Evolutionary conservation across 1,139 yeast genomes (phyloP).

Genomic region (Yamadazyma kanchanaburiensis): DNA sequence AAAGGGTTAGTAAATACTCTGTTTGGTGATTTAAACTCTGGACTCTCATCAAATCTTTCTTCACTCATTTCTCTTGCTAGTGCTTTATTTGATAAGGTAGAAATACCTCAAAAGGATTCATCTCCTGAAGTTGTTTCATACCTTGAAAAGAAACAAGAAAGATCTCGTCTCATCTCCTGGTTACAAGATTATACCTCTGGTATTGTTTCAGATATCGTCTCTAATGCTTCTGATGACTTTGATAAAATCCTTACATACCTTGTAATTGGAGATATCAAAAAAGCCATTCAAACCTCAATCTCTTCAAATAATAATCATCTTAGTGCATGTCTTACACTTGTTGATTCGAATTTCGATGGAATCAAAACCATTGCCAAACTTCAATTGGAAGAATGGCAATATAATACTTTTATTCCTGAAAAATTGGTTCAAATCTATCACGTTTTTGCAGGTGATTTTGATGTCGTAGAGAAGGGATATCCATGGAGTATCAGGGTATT

Average conservation of each 20-base stretch:
- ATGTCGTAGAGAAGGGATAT: conserved; percentile 38
- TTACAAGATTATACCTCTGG: conserved; percentile 21
- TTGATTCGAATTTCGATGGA: conserved; percentile 64
- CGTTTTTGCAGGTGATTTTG: conserved; percentile 56
- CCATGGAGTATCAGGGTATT: conserved; percentile 63
- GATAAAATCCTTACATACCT: conserved; percentile 53
- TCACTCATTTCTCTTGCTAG: conserved; percentile 12
- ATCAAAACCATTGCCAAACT: conserved; percentile 52
- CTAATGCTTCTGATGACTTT: conserved; percentile 24
- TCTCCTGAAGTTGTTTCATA: conserved; percentile 11
- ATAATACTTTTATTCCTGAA: conserved; percentile 46
- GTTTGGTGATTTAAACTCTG: conserved; percentile 6
- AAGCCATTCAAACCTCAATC: conserved; percentile 62
- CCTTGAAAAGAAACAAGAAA: conserved; percentile 26
- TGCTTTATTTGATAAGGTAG: conserved; percentile 19
- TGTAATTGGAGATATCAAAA: conserved; percentile 53
- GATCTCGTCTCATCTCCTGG: conserved; percentile 44
- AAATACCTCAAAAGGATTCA: conserved; percentile 1
- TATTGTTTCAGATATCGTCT: conserved; percentile 15
- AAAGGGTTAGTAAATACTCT: conserved; percentile 2
- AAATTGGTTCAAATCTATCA: conserved; percentile 58
- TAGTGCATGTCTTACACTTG: conserved; percentile 63
- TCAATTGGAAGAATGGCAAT: conserved; percentile 68
- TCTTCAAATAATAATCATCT: conserved; percentile 62
- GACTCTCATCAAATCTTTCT: conserved; percentile 2